Evolutionary conservation across 768 basidiomycete species (phyloP).

Genomic region (Daedaleopsis sinensis): DNA sequence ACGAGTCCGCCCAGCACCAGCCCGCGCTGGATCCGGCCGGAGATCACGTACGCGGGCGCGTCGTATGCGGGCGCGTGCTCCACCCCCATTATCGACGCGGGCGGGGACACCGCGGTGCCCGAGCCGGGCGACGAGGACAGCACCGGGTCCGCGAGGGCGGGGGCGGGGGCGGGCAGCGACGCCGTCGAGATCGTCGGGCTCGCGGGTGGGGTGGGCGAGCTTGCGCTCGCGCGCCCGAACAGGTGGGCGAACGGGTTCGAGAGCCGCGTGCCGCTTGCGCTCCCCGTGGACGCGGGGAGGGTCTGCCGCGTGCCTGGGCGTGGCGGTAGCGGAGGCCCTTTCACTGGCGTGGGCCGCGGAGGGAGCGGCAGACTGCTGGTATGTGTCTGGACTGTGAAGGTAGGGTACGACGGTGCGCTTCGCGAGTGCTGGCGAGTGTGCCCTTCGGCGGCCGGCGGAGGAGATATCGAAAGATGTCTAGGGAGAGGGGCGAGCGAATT

Average conservation of each 20-base stretch:
- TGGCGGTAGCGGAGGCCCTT: slow-evolving; percentile 49
- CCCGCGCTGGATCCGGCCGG: slow-evolving; percentile 51
- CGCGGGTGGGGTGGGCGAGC: slow-evolving; percentile 34
- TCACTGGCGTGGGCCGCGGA: slow-evolving; percentile 39
- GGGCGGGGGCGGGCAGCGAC: slow-evolving; percentile 12
- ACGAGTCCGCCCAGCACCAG: slow-evolving; percentile 59
- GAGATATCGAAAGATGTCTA: slow-evolving; percentile 37
- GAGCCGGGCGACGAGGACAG: not conserved
- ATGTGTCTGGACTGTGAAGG: slow-evolving; percentile 26
- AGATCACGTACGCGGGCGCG: slow-evolving; percentile 63
- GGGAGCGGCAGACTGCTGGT: slow-evolving; percentile 30
- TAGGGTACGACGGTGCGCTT: slow-evolving; percentile 24
- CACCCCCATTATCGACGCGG: slow-evolving; percentile 32
- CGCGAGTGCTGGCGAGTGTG: slow-evolving; percentile 12
- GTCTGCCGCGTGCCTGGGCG: slow-evolving; percentile 29
- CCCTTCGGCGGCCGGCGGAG: slow-evolving; percentile 18
- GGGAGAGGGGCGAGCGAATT: slow-evolving; percentile 61
- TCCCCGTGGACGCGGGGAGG: slow-evolving; percentile 1
- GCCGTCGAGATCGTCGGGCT: slow-evolving; percentile 21
- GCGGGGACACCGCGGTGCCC: slow-evolving; percentile 16
- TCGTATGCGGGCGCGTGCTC: slow-evolving; percentile 45
- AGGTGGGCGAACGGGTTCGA: slow-evolving; percentile 79
- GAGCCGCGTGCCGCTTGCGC: slow-evolving; percentile 47
- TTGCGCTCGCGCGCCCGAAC: slow-evolving; percentile 53
- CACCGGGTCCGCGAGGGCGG: slow-evolving; percentile 21